Evolutionary conservation across 345 rosid genomes (phyloP), one percentile per base, ranked within the genome.

Genomic region (Boechera stricta): DNA sequence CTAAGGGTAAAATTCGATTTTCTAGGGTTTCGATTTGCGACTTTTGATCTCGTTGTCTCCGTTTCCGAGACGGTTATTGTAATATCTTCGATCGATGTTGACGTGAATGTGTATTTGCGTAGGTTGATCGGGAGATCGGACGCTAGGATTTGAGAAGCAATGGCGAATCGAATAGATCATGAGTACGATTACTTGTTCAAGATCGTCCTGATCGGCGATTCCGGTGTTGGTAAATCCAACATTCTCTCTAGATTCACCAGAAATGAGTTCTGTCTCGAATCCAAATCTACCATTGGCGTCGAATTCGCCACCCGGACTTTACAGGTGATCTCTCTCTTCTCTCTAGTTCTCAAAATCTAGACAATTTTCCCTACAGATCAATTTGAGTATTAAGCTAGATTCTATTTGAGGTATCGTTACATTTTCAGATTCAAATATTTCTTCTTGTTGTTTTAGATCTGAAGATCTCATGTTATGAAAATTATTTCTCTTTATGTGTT

Each of bases 221-320:
- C 94, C 49, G 91, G 94, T 31, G 94, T 87, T 9, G 94, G 94
- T 1, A 90, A 90, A 81, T 90, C 94, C 69, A 90, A 90, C 77
- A 90, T 90, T 57, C 87, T 90, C 51, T 85, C 94, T 7, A 73
- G 94, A 80, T 90, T 87, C 68, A 85, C 90, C 59, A 83, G 94
- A 44, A 87, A 86, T 2, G 92, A 90, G 81, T 87, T 90, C 32
- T 86, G 90, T 38, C 80, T 90, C 79, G 91, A 90, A 67, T 90
- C 91, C 74, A 87, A 86, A 85, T 88, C 94, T 60, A 90, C 91
- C 47, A 84, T 87, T 39, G 91, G 94, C 31, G 91, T 90, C 16
- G 94, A 90, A 79, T 90, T 90, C 75, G 89, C 94, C 66, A 86
- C 92, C 54, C 65, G 86, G 36, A 87, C 91, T 9, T 56, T 90